Conservation (phyloP, 23 red algal genomes). For the Gracilaria gracilis region DNA sequence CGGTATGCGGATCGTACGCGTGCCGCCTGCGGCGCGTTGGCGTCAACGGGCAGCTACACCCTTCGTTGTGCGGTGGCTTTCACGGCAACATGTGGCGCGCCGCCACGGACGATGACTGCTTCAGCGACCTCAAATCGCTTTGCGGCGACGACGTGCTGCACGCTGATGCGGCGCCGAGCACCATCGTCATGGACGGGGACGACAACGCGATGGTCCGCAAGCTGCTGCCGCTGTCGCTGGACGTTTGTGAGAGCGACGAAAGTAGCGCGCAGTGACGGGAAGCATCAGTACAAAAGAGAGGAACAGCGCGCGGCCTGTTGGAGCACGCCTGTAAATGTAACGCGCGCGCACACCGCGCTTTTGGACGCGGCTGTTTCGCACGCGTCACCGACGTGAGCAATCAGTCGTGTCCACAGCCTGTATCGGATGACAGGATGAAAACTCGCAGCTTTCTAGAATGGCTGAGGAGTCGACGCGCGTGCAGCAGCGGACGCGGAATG, state of each 20-base stretch:
- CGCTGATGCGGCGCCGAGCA: not conserved
- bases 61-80: not conserved
- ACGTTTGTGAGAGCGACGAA: not conserved
- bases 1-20: conserved; percentile 21
- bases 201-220: not conserved
- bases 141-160: not conserved
- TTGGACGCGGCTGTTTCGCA: too few species aligned
- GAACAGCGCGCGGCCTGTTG: too few species aligned
- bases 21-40: conserved; percentile 21
- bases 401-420: conserved; percentile 90
- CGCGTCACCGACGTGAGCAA: too few species aligned
- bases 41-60: conserved; percentile 25
- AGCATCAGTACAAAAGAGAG: too few species aligned
- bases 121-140: too few species aligned
- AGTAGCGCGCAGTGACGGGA: too few species aligned
- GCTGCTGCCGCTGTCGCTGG: conserved; percentile 9
- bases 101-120: too few species aligned
- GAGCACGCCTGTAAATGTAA: too few species aligned
- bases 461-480: conserved; percentile 24
- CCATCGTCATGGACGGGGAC: not conserved
- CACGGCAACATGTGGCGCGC: not conserved
- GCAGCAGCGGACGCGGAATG: not conserved
- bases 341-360: too few species aligned
- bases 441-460: conserved; percentile 60
- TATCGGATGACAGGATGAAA: conserved; percentile 78